These are phyloP conservation scores for Neonectria sp. DNA, from an alignment of 2,329 filamentous ascomycete species.

Conservation along the genomic window DNA sequence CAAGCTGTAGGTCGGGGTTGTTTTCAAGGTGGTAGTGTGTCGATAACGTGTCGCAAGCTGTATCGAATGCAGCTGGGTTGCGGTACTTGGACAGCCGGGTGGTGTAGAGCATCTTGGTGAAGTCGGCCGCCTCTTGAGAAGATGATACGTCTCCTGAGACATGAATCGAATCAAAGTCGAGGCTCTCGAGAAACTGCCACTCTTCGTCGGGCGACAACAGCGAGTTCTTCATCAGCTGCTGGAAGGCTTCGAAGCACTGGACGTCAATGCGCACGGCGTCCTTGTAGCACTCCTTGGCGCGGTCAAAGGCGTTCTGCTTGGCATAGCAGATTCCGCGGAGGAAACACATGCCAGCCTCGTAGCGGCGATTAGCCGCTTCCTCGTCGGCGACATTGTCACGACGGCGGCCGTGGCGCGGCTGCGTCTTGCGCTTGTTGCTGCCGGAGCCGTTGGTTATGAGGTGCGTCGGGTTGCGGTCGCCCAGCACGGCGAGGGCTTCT, in stretches of 20 bases:
- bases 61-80: conserved; percentile 85
- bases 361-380: conserved; percentile 82
- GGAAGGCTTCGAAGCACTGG: conserved; percentile 98
- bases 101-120: conserved; percentile 96
- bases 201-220: conserved; percentile 92
- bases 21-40: conserved; percentile 91
- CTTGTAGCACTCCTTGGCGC: conserved; percentile 98
- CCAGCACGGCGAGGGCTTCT: conserved; percentile 87
- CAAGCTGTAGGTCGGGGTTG: conserved; percentile 92
- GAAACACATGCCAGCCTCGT: conserved; percentile 98
- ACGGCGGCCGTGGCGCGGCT: conserved; percentile 52
- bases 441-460: conserved; percentile 74
- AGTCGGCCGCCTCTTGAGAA: conserved; percentile 90
- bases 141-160: conserved; percentile 75
- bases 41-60: conserved; percentile 90
- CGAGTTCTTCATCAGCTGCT: conserved; percentile 97
- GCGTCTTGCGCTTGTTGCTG: conserved; percentile 57
- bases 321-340: conserved; percentile 94
- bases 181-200: conserved; percentile 87
- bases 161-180: conserved; percentile 89
- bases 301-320: conserved; percentile 97
- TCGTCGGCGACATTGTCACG: conserved; percentile 66
- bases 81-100: conserved; percentile 96
- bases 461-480: conserved; percentile 94
- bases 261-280: conserved; percentile 97